Conservation (phyloP, 169 alveolate genomes). For the Eimeria nieschulzi region DNA sequence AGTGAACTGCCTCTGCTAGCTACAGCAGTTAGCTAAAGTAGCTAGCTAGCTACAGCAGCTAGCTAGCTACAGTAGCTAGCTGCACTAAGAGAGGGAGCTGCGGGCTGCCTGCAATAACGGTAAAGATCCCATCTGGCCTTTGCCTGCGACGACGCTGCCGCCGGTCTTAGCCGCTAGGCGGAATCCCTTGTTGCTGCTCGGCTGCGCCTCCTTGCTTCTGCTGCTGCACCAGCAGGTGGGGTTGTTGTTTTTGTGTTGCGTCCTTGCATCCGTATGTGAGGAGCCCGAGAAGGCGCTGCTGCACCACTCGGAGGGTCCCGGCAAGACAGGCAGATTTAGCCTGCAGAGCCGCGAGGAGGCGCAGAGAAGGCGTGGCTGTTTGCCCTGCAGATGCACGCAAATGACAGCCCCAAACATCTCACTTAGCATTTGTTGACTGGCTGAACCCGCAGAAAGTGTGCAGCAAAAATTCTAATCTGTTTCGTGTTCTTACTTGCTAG, state of each 20-base stretch:
- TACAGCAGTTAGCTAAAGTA: too few relatives aligned
- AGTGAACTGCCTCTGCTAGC: too few relatives aligned
- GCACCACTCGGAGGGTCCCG: constrained; percentile 5
- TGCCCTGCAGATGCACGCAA: constrained; percentile 1
- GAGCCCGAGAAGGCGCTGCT: constrained; percentile 43
- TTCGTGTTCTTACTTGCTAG: not conserved
- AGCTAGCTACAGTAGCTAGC: too few relatives aligned
- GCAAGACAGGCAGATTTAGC: not conserved
- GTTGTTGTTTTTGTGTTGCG: constrained; percentile 44
- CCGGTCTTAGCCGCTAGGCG: not conserved
- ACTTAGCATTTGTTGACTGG: too few relatives aligned
- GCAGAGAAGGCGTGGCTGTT: not conserved
- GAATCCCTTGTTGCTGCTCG: not conserved
- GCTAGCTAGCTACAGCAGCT: too few relatives aligned
- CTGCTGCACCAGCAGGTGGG: constrained; percentile 26
- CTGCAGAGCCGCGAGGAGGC: constrained; percentile 11
- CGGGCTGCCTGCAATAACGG: too few relatives aligned
- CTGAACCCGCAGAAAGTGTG: too few relatives aligned
- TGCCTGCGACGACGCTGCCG: too few relatives aligned
- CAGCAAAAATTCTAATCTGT: too few relatives aligned
- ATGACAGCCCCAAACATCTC: not conserved
- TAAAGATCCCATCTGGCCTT: too few relatives aligned
- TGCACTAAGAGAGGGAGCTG: too few relatives aligned
- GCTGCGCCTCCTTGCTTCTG: constrained; percentile 21
- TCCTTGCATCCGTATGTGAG: not conserved